Base-by-base conservation (phyloP, 1,139 yeast genomes). In the Yamadazyma mexicana region DNA sequence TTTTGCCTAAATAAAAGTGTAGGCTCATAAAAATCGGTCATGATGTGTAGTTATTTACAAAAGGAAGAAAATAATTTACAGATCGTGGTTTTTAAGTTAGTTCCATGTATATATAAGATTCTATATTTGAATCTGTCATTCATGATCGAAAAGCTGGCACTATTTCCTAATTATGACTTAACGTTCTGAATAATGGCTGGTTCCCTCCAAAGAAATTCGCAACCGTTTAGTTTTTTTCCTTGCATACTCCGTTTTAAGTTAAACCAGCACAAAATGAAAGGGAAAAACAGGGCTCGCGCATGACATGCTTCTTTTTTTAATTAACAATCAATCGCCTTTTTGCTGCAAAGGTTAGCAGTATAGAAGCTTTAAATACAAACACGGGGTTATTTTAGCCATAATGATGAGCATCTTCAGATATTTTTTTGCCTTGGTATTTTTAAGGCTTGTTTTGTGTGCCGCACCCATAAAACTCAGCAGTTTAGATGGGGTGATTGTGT, bases 1-100 rank as follows among this genome's bases (percentile, higher is more conserved):
- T 72, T 72, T 44, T 69, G 66, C 45, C 77, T 62, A 47, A 72
- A 71, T 38, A 72, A 61, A 38, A 66, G 52, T 3, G 73, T 67
- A 18, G 77, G 76, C 48, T 70, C 69, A 58, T 72, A 72, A 48
- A 54, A 69, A 23, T 64, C 67, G 6, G 59, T 40, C 72, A 66
- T 66, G 25, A n/a, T n/a, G 22, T 31, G 16, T 15, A 27, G 17
- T 8, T 9, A 5, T 29, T 16, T 17, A 10, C 5, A 8, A 8
- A 20, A 20, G 8, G 22, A 20, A 20, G 15, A 3, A 16, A 29
- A 29, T 6, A 29, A 29, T 8, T n/a, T n/a, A n/a, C n/a, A n/a
- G n/a, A n/a, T n/a, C n/a, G n/a, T 10, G 22, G 31, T 4, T 26
- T 26, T 12, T 12, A 20, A n/a, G 16, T 5, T 5, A n/a, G n/a